A percentile compares a stretch with the other conserved stretches of the same genome.
Conservation (phyloP, 176 grass and related monocot species). For the Avena insularis region DNA sequence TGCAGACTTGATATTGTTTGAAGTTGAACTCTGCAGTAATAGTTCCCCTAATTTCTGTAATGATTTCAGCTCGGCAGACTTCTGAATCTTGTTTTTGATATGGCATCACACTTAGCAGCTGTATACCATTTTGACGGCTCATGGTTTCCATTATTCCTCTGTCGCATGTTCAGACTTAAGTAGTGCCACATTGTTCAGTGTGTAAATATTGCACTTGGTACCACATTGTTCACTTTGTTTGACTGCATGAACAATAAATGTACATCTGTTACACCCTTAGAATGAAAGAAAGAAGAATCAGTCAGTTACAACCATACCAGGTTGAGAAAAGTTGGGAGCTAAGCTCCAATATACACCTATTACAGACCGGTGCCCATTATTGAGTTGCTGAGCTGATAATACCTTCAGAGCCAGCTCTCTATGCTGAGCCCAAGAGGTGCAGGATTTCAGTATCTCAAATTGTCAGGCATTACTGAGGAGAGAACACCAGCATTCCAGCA, state of each 20-base stretch:
- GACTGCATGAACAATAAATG: neutral
- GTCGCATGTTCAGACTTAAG: neutral
- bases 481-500: neutral
- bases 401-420: neutral
- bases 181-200: neutral
- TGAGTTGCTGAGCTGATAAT: conserved; percentile 5
- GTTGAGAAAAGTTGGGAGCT: neutral
- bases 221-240: neutral
- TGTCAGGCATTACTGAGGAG: neutral
- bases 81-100: too few relatives aligned
- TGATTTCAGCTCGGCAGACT: too few relatives aligned
- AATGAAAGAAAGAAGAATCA: neutral
- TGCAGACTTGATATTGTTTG: too few relatives aligned
- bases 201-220: neutral
- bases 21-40: too few relatives aligned
- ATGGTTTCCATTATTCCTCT: conserved; percentile 12
- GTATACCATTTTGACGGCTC: neutral
- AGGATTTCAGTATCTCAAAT: neutral
- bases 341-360: neutral
- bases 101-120: too few relatives aligned
- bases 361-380: neutral
- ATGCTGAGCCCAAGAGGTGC: neutral
- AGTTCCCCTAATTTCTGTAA: too few relatives aligned
- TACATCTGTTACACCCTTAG: neutral
- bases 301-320: neutral